Evolutionary conservation across 169 alveolate genomes (phyloP), one percentile per base, ranked within the genome.

Genomic region (Theileria parva): DNA sequence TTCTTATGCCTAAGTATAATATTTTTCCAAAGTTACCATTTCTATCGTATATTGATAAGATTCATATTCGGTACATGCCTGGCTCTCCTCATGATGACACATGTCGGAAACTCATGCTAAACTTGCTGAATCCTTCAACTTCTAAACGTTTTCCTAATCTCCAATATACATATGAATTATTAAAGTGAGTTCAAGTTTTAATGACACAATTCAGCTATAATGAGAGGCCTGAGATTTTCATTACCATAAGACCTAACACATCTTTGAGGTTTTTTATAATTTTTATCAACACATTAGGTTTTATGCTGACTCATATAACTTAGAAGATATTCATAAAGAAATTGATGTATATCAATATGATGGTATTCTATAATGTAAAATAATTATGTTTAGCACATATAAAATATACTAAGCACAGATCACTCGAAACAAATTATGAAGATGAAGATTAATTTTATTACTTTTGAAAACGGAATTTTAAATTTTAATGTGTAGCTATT

Each of bases 61-160:
- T 83, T 25, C 89, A 83, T 55, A 60, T 83, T 34, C 73, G 80
- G 21, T 83, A 83, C 55, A 53, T 48, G 2, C 89, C 89, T n/a
- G 89, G 89, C 15, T 44, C 84, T 34, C 76, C 60, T 12, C 60
- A 76, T 55, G 74, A 74, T 65, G 89, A 83, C 21, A 83, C 89
- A 8, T 83, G 89, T 68, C 79, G 89, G 5, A 75, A 55, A 15
- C 86, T 83, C 13, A 59, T 75, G 61, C 75, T 83, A 5, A 59
- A 50, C 15, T 61, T 76, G 32, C 44, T 76, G 7, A 61, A 76
- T 32, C 77, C 80, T 15, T 69, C 68, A 6, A 76, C 81, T 15
- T n/a, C 55, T 8, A 65, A 77, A 12, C 59, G 44, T 3, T 83
- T 68, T 44, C 89, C 89, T 6, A 11, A 27, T 9, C 64, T 83